Evolutionary conservation across 2,329 filamentous ascomycete genomes (phyloP), one percentile per base, ranked within the genome.

Genomic region (Colletotrichum kahawae): DNA sequence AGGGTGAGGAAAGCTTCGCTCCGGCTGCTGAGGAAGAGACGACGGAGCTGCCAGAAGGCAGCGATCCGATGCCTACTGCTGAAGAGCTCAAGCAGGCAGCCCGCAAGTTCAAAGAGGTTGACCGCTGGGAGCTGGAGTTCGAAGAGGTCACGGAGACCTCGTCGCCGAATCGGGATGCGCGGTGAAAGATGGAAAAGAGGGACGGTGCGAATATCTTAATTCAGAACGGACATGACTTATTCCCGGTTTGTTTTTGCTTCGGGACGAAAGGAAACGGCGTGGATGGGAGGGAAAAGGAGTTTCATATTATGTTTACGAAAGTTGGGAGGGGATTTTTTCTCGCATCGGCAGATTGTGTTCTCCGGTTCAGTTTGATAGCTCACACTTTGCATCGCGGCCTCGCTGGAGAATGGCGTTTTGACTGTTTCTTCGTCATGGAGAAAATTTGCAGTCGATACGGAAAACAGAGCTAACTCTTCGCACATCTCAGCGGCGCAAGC

Each of bases 41-140:
- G 0, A 85, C 87, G 76, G 14, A 66, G 16, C 60, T 81, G 69
- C 34, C 77, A 74, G 78, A 78, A 16, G 73, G 66, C 56, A 48
- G 75, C 82, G 71, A 76, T 14, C 71, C 71, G 8, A 16, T 82
- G 64, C 81, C 84, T 8, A 80, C 88, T 63, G 84, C 88, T 29
- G 82, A 88, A 56, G 91, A 92, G 85, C 84, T 94, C 76, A 90
- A 90, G 82, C 85, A 87, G 65, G 90, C 91, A 54, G 87, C 87
- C 12, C 88, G 86, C 80, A 93, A 93, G 83, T 94, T 94, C 79
- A 88, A 90, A 81, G 92, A 94, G 83, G 92, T 94, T 54, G 92
- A 94, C 81, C 86, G 88, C 83, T 94, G 92, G 92, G 88, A 92
- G 83, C 83, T 94, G 76, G 91, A 92, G 66, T 94, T 90, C 82